Conservation (phyloP, 2,329 filamentous ascomycete genomes). For the Penicillium sp. region DNA sequence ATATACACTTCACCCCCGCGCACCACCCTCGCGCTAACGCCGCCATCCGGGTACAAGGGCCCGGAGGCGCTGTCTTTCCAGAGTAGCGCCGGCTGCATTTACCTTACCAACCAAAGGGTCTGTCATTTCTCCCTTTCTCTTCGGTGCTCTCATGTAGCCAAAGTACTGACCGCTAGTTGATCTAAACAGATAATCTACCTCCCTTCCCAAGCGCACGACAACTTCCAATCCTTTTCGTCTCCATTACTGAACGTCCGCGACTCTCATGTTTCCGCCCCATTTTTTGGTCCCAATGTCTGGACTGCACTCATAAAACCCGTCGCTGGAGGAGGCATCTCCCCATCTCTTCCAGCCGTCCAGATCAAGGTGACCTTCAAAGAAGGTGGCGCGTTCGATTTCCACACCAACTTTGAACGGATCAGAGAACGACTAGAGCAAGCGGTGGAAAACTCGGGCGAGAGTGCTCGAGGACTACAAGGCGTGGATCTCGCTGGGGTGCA, state of each 20-base stretch:
- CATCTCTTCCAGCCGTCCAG: conserved; percentile 70
- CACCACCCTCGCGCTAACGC: conserved; percentile 73
- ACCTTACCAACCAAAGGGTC: conserved; percentile 84
- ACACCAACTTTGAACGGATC: conserved; percentile 76
- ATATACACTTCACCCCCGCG: conserved; percentile 78
- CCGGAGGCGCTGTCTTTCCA: conserved; percentile 67
- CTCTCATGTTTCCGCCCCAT: conserved; percentile 80
- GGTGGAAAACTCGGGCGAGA: conserved; percentile 56
- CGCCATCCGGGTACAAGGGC: conserved; percentile 65
- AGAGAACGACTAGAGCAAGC: conserved; percentile 81
- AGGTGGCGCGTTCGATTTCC: conserved; percentile 91
- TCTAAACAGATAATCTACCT: conserved; percentile 78
- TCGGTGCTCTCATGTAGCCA: background rate
- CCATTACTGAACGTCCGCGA: conserved; percentile 87
- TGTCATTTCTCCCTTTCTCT: conserved; percentile 31
- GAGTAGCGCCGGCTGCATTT: conserved; percentile 72
- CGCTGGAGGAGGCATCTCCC: conserved; percentile 76
- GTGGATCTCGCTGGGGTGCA: conserved; percentile 66
- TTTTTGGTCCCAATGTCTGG: conserved; percentile 93
- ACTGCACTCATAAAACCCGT: conserved; percentile 77
- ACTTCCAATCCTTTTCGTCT: conserved; percentile 83
- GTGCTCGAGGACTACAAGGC: conserved; percentile 44
- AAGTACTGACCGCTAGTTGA: background rate
- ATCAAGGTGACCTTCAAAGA: conserved; percentile 89
- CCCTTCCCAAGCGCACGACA: conserved; percentile 64